Percentiles rank a stretch among this genome's conserved stretches.
Conservation (phyloP, 2,329 filamentous ascomycete genomes). For the Talaromyces funiculosus region DNA sequence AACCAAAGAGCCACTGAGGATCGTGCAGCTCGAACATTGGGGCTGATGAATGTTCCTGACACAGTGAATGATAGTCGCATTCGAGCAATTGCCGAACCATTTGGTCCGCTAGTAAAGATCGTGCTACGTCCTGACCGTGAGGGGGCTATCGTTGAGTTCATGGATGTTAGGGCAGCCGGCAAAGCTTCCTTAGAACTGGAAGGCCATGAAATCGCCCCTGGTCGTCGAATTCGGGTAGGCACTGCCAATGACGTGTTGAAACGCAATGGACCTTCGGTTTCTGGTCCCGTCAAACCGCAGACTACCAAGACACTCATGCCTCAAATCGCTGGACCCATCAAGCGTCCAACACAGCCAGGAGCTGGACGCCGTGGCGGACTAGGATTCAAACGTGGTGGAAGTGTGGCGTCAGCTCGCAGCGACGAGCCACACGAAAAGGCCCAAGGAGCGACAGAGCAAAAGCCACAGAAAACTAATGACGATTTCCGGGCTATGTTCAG, state of each 20-base stretch:
- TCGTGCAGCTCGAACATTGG: constrained; percentile 63
- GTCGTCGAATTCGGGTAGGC: constrained; percentile 43
- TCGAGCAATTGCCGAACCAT: constrained; percentile 62
- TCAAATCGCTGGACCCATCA: constrained; percentile 33
- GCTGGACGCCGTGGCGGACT: constrained; percentile 45
- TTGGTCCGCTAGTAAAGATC: constrained; percentile 68
- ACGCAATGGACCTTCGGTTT: constrained; percentile 23
- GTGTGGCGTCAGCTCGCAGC: constrained; percentile 9
- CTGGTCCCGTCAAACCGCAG: constrained; percentile 27
- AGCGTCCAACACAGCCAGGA: constrained; percentile 43
- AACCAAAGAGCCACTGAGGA: constrained; percentile 39
- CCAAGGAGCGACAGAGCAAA: constrained; percentile 17
- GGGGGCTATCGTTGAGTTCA: constrained; percentile 81
- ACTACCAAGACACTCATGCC: constrained; percentile 27
- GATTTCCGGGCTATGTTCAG: constrained; percentile 54
- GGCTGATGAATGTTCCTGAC: constrained; percentile 80
- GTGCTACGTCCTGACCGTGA: constrained; percentile 73
- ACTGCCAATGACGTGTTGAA: constrained; percentile 49
- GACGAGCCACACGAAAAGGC: constrained; percentile 16
- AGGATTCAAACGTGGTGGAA: constrained; percentile 43
- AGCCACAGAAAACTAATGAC: constrained; percentile 49
- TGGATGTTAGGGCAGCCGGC: constrained; percentile 63
- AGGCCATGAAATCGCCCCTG: constrained; percentile 41
- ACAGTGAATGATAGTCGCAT: constrained; percentile 87
- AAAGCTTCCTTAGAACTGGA: constrained; percentile 47